A percentile compares a stretch with the other conserved stretches of the same genome.
Evolutionary conservation across 768 basidiomycete genomes (phyloP).

Genomic region (Boletus sp.): DNA sequence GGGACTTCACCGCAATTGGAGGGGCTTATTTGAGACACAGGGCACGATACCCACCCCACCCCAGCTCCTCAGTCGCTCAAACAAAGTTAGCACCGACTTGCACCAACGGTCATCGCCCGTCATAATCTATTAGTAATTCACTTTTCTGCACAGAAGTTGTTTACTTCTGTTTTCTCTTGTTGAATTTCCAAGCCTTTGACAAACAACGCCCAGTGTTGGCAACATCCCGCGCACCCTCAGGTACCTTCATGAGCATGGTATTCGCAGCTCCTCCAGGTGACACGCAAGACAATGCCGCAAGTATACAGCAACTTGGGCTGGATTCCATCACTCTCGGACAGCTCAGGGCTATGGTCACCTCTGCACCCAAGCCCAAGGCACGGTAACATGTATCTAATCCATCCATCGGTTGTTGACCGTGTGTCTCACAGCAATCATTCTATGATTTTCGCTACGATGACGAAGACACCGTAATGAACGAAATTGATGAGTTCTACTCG

Average conservation of each 20-base stretch:
- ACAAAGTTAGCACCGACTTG: slow-evolving; percentile 6
- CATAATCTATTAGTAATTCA: neutral
- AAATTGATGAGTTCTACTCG: slow-evolving; percentile 97
- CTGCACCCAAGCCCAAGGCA: slow-evolving; percentile 75
- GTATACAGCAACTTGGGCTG: slow-evolving; percentile 41
- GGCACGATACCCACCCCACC: neutral
- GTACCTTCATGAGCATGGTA: slow-evolving; percentile 31
- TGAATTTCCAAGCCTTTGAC: slow-evolving; percentile 26
- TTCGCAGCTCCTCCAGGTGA: slow-evolving; percentile 31
- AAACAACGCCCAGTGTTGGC: slow-evolving; percentile 19
- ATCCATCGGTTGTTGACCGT: slow-evolving; percentile 17
- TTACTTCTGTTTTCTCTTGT: slow-evolving; percentile 21
- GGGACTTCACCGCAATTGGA: slow-evolving; percentile 6
- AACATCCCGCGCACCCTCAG: neutral
- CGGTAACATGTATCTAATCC: slow-evolving; percentile 17
- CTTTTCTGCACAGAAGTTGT: neutral
- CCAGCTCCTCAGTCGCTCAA: neutral
- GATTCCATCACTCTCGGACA: slow-evolving; percentile 82
- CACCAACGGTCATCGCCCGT: neutral
- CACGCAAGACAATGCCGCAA: slow-evolving; percentile 30
- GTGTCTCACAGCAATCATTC: slow-evolving; percentile 61
- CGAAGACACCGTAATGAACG: slow-evolving; percentile 92
- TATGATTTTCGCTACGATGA: slow-evolving; percentile 96
- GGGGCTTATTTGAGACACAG: neutral
- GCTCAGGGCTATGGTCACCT: slow-evolving; percentile 67